phyloP scores from a whole-genome alignment of 2,329 filamentous ascomycete genomes.

The Epichloe aotearoae region DNA sequence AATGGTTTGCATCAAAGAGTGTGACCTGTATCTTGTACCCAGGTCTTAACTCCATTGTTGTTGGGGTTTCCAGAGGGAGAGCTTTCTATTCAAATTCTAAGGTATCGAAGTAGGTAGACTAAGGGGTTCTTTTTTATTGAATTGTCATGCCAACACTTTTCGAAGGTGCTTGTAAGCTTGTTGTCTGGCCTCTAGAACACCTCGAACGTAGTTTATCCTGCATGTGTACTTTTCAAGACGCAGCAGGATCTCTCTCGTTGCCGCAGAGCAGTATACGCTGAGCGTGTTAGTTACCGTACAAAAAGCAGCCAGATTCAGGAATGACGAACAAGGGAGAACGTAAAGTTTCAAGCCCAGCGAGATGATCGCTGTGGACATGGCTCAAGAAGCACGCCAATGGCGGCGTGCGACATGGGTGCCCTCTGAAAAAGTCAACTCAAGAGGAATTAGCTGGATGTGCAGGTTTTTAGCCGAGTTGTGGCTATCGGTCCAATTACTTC shows the following conservation, averaged over 20 bases:
- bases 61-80: constrained; percentile 71
- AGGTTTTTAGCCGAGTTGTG: not conserved
- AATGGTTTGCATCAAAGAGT: constrained; percentile 84
- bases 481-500: constrained; percentile 31
- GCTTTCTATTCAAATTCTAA: constrained; percentile 41
- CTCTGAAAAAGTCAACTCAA: constrained; percentile 73
- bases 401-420: constrained; percentile 35
- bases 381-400: constrained; percentile 79
- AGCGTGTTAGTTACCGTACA: not conserved
- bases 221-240: constrained; percentile 67
- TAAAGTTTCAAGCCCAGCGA: constrained; percentile 64
- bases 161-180: constrained; percentile 66
- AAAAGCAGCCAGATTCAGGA: not conserved
- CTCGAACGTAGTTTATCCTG: constrained; percentile 67
- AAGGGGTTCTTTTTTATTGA: too few relatives aligned
- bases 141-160: constrained; percentile 44
- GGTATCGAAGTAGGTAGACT: not conserved
- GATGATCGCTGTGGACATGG: constrained; percentile 86
- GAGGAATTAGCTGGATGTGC: not conserved
- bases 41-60: constrained; percentile 58
- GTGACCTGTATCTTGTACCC: constrained; percentile 63
- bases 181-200: constrained; percentile 60
- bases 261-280: constrained; percentile 74
- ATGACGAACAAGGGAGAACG: constrained; percentile 53
- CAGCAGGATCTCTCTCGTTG: constrained; percentile 69